A percentile compares a stretch with the other conserved stretches of the same genome.
Evolutionary conservation across 352 stramenopile species (phyloP).

Genomic region (Globisporangium camurandrum): DNA sequence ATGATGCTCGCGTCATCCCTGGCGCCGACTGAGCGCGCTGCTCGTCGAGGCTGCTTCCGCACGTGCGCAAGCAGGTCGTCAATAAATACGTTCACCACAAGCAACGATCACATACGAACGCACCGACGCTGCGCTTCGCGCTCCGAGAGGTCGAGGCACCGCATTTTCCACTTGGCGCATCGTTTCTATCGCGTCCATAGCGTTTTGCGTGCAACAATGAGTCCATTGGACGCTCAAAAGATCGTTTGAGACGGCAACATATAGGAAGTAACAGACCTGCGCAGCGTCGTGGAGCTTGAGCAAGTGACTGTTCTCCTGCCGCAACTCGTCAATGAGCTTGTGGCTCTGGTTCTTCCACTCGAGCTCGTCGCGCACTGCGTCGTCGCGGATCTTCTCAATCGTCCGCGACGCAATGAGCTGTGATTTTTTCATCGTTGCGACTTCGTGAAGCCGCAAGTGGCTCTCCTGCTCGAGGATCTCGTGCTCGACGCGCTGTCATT

Average conservation of each 20-base stretch:
- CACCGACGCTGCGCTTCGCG: constrained; percentile 27
- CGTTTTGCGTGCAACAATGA: neutral
- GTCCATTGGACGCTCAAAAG: neutral
- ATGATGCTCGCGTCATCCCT: constrained; percentile 6
- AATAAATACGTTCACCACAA: neutral
- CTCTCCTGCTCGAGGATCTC: constrained; percentile 70
- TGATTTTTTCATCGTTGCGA: constrained; percentile 54
- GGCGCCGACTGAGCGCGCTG: constrained; percentile 34
- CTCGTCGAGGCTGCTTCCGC: constrained; percentile 15
- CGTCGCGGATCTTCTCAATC: constrained; percentile 57
- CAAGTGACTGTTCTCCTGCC: constrained; percentile 53
- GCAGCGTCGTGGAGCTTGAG: constrained; percentile 40
- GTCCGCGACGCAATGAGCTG: constrained; percentile 42
- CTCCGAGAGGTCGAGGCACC: constrained; percentile 40
- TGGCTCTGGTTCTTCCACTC: constrained; percentile 43
- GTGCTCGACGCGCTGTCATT: constrained; percentile 62
- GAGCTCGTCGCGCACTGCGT: constrained; percentile 38
- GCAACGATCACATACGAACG: neutral
- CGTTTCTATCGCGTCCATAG: constrained; percentile 32
- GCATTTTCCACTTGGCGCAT: constrained; percentile 61
- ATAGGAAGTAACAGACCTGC: constrained; percentile 20
- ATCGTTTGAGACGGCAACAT: neutral
- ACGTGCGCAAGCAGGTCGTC: neutral
- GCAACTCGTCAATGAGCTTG: constrained; percentile 49
- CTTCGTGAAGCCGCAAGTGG: constrained; percentile 48